phyloP scores from a whole-genome alignment of 331 rosid genomes.

The Quercus phellos region DNA sequence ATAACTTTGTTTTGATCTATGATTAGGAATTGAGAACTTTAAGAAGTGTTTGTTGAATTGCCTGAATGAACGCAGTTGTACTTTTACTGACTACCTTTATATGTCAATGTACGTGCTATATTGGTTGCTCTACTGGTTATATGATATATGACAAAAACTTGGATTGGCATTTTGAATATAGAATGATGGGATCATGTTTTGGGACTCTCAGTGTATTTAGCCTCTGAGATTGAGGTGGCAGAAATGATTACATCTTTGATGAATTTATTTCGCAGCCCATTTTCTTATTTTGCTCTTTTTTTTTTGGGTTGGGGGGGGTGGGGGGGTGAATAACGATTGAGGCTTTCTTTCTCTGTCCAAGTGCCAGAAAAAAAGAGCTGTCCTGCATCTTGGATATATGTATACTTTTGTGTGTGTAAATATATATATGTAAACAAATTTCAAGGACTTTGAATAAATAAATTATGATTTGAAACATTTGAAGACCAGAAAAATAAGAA shows the following conservation, averaged over 20 bases:
- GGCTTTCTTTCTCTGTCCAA: not conserved
- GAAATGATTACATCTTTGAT: not conserved
- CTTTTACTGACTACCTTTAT: not conserved
- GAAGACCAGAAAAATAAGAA: not conserved
- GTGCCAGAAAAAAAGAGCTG: not conserved
- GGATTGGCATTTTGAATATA: not conserved
- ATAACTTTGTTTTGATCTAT: constrained; percentile 10
- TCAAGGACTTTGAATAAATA: not conserved
- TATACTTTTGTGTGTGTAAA: too few species aligned
- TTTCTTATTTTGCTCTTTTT: not conserved
- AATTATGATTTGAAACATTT: constrained; percentile 20
- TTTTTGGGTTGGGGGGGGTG: too few species aligned
- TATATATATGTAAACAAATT: not conserved
- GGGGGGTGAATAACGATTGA: not conserved
- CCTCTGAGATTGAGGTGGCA: not conserved
- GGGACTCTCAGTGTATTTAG: not conserved
- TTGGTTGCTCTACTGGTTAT: not conserved
- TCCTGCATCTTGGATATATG: not conserved
- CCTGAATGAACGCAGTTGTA: constrained; percentile 22
- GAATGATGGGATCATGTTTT: not conserved
- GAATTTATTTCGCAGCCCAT: not conserved
- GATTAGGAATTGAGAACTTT: constrained; percentile 1
- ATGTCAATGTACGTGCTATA: not conserved
- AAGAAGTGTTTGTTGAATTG: constrained; percentile 17
- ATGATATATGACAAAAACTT: not conserved